Evolutionary conservation across 148 eudicot species (phyloP), one percentile per base, ranked within the genome.

Genomic region (Rhododendron mucronatum): DNA sequence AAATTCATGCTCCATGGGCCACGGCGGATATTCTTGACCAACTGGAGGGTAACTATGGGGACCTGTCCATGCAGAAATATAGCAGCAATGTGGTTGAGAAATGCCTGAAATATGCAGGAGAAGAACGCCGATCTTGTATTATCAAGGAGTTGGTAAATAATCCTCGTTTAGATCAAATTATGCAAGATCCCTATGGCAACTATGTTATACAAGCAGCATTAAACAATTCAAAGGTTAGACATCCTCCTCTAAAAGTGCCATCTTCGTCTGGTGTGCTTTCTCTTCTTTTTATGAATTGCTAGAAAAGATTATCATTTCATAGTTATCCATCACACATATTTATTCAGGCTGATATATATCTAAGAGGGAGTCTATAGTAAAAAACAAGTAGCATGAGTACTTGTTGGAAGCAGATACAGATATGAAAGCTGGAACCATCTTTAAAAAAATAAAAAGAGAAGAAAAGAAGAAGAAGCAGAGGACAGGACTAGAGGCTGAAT

Each of bases 151-250:
- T 89, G 87, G 86, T 89, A 74, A 83, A 75, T 47, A 88, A 85
- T 83, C 79, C 83, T 47, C 84, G 82, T 73, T 84, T 89, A 26
- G 91, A 87, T 85, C 91, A 87, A 85, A 89, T 89, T 55, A 85
- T 89, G 91, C 91, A 89, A 86, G 91, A 89, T 80, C 91, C 89
- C 9, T 89, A 87, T 78, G 91, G 91, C 50, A 89, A 89, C 80
- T 89, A 89, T 83, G 91, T 89, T 82, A 57, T 89, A 71, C 91
- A 89, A 80, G 91, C 91, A 61, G 91, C 91, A 55, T 80, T 89
- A 45, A 80, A 76, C 82, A 81, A 63, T 83, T 89, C 89, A 33
- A 89, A 89, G 91, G 91, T 89, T 85, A 82, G 89, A 82, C 39
- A 41, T n/a, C 51, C 51, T 83, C 79, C 35, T 21, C 26, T 18